A percentile compares a stretch with the other conserved stretches of the same genome.
Conservation (phyloP, 2,329 filamentous ascomycete species). For the Ophiostoma sp. region DNA sequence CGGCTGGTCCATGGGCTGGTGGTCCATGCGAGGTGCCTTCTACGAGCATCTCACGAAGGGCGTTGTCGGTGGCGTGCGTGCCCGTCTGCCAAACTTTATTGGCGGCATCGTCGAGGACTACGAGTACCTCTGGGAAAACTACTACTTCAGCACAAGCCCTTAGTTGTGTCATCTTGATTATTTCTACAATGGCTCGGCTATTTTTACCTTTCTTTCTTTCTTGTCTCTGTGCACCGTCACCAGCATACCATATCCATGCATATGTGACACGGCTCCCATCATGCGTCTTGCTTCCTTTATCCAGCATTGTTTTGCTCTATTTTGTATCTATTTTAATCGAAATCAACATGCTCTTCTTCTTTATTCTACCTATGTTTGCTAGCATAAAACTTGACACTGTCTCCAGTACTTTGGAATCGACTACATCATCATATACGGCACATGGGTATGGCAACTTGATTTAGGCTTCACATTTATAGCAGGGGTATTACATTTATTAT, state of each 20-base stretch:
- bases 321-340: background rate
- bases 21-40: slow-evolving; percentile 92
- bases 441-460: no score
- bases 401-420: background rate
- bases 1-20: slow-evolving; percentile 90
- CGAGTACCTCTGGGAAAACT: slow-evolving; percentile 96
- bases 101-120: slow-evolving; percentile 90
- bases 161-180: slow-evolving; percentile 16
- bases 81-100: slow-evolving; percentile 72
- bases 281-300: background rate
- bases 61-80: slow-evolving; percentile 65
- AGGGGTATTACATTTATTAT: background rate
- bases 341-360: background rate
- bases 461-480: no score
- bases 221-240: background rate
- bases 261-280: background rate
- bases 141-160: slow-evolving; percentile 70
- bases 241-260: slow-evolving; percentile 1
- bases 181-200: background rate
- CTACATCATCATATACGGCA: no score
- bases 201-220: slow-evolving; percentile 2
- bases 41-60: slow-evolving; percentile 87
- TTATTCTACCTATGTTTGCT: background rate
- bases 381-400: background rate
- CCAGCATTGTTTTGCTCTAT: background rate